Evolutionary conservation across 192 early-diverging fungal species (phyloP).

Genomic region (Gaertneriomyces sp.): DNA sequence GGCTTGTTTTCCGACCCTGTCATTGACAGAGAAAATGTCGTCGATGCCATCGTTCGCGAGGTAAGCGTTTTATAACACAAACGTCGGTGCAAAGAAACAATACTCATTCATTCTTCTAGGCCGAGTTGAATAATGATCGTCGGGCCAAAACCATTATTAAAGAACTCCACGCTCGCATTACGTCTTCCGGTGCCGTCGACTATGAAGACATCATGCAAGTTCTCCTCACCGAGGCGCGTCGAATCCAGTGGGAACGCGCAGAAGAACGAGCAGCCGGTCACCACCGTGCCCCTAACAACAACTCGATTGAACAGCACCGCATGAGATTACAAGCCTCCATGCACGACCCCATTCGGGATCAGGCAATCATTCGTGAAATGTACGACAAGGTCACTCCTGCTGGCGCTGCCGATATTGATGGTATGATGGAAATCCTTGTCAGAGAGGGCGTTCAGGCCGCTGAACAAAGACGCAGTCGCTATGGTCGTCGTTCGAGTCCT

Average conservation of each 20-base stretch:
- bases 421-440: conserved; percentile 20
- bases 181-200: conserved; percentile 8
- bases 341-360: background rate
- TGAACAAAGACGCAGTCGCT: background rate
- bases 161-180: background rate
- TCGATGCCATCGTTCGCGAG: too few species aligned
- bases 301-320: background rate
- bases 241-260: conserved; percentile 17
- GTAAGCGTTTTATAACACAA: too few species aligned
- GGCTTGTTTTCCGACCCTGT: too few species aligned
- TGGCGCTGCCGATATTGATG: conserved; percentile 26
- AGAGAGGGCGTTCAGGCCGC: conserved; percentile 3
- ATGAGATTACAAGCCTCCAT: background rate
- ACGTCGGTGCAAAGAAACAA: too few species aligned
- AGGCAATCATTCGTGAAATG: conserved; percentile 17
- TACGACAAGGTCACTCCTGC: conserved; percentile 9
- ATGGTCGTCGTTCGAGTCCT: too few species aligned
- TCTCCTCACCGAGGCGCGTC: conserved; percentile 16
- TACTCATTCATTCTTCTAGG: too few species aligned
- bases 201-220: conserved; percentile 14
- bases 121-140: background rate
- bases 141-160: background rate
- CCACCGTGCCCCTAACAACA: conserved; percentile 1
- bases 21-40: too few species aligned
- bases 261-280: background rate